phyloP scores from a whole-genome alignment of 2,329 filamentous ascomycete genomes.

The Fusarium illudens region DNA sequence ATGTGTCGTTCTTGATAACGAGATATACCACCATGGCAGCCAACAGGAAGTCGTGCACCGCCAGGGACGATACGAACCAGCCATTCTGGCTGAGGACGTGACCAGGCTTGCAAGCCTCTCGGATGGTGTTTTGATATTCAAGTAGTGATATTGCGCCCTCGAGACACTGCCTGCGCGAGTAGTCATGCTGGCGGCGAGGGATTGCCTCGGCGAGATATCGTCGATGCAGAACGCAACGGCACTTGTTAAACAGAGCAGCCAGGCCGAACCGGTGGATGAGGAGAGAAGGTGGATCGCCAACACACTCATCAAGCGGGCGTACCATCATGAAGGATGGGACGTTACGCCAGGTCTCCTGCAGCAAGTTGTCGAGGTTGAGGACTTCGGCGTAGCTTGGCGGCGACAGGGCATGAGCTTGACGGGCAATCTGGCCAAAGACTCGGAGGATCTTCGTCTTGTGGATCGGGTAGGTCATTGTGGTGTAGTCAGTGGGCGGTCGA shows the following conservation, averaged over 20 bases:
- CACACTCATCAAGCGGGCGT: conserved; percentile 56
- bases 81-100: conserved; percentile 60
- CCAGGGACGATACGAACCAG: conserved; percentile 66
- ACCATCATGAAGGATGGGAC: conserved; percentile 61
- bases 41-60: conserved; percentile 68
- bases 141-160: conserved; percentile 59
- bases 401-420: conserved; percentile 58
- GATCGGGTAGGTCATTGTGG: conserved; percentile 64
- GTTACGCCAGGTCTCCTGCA: conserved; percentile 55
- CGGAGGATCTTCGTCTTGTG: conserved; percentile 58
- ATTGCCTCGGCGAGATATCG: conserved; percentile 58
- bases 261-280: conserved; percentile 64
- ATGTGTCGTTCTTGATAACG: conserved; percentile 54
- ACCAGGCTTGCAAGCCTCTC: conserved; percentile 61
- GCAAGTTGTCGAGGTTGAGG: conserved; percentile 55
- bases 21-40: conserved; percentile 69
- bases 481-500: conserved; percentile 67
- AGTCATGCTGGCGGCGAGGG: conserved; percentile 56
- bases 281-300: conserved; percentile 56
- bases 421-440: conserved; percentile 60
- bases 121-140: conserved; percentile 57
- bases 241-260: conserved; percentile 62
- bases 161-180: conserved; percentile 61
- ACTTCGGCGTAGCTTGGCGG: conserved; percentile 60
- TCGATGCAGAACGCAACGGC: conserved; percentile 64